A percentile compares a stretch with the other conserved stretches of the same genome.
Evolutionary conservation across 345 rosid genomes (phyloP).

Genomic region (Acer campestre): DNA sequence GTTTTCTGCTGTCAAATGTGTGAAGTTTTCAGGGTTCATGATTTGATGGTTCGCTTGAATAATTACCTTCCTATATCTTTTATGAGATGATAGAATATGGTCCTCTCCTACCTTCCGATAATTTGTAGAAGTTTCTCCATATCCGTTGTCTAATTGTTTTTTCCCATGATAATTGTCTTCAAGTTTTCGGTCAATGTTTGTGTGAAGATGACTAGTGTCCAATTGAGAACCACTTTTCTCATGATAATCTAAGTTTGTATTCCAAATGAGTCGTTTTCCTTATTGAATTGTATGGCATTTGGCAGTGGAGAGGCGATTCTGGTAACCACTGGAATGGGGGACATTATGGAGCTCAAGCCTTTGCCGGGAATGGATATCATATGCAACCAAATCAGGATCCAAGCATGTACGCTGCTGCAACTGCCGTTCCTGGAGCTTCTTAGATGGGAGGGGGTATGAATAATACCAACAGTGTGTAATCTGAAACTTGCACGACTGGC

Average conservation of each 20-base stretch:
- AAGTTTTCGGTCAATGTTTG: neutral
- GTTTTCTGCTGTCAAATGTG: neutral
- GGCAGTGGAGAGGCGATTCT: constrained; percentile 79
- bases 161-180: neutral
- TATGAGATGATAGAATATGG: neutral
- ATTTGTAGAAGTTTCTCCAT: neutral
- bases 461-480: constrained; percentile 15
- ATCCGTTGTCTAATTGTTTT: too few relatives aligned
- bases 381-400: constrained; percentile 49
- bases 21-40: neutral
- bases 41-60: neutral
- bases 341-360: constrained; percentile 67
- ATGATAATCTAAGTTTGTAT: neutral
- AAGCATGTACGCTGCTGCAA: constrained; percentile 44
- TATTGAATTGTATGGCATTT: constrained; percentile 9
- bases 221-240: too few relatives aligned
- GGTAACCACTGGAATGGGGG: constrained; percentile 77
- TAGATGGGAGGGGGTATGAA: constrained; percentile 25
- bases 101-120: neutral
- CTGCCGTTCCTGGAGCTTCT: constrained; percentile 75
- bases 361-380: constrained; percentile 61
- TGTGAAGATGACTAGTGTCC: neutral
- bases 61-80: neutral
- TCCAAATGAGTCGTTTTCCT: constrained; percentile 14
- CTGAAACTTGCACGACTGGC: constrained; percentile 23